phyloP scores from a whole-genome alignment of 2,329 filamentous ascomycete genomes.

The Apiospora arundinis region DNA sequence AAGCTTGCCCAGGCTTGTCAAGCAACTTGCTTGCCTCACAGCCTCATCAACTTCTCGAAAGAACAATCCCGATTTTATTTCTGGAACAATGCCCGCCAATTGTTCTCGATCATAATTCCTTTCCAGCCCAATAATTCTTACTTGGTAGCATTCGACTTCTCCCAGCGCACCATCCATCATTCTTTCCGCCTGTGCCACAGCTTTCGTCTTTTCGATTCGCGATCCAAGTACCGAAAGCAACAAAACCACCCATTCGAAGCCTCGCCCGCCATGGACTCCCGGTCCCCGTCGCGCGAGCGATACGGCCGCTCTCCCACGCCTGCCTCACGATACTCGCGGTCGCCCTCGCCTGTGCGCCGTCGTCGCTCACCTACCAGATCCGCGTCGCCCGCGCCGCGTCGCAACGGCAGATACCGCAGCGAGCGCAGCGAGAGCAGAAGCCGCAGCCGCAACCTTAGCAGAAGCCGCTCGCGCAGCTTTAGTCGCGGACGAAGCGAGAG shows the following conservation, averaged over 20 bases:
- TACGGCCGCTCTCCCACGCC: slow-evolving; percentile 41
- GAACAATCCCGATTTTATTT: neutral
- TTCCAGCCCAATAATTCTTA: too few relatives aligned
- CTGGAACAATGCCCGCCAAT: neutral
- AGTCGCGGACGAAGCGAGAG: slow-evolving; percentile 40
- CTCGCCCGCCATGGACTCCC: slow-evolving; percentile 35
- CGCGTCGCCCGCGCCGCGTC: slow-evolving; percentile 33
- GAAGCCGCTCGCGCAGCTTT: slow-evolving; percentile 43
- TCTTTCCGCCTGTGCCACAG: neutral
- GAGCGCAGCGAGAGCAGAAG: slow-evolving; percentile 28
- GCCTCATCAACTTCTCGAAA: neutral
- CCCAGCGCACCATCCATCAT: neutral
- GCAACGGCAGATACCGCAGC: slow-evolving; percentile 35
- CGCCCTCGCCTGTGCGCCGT: slow-evolving; percentile 32
- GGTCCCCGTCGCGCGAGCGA: slow-evolving; percentile 41
- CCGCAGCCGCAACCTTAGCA: slow-evolving; percentile 26
- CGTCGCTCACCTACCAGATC: slow-evolving; percentile 31
- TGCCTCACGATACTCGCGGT: slow-evolving; percentile 43
- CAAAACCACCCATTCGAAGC: neutral
- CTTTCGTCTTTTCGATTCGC: neutral
- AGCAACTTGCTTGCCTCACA: slow-evolving; percentile 19
- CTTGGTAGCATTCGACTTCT: neutral
- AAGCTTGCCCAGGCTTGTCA: neutral
- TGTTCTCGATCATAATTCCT: neutral
- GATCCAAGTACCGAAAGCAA: neutral